phyloP scores from a whole-genome alignment of 1,284 basidiomycete species.

The Rhodotorula sp. region DNA sequence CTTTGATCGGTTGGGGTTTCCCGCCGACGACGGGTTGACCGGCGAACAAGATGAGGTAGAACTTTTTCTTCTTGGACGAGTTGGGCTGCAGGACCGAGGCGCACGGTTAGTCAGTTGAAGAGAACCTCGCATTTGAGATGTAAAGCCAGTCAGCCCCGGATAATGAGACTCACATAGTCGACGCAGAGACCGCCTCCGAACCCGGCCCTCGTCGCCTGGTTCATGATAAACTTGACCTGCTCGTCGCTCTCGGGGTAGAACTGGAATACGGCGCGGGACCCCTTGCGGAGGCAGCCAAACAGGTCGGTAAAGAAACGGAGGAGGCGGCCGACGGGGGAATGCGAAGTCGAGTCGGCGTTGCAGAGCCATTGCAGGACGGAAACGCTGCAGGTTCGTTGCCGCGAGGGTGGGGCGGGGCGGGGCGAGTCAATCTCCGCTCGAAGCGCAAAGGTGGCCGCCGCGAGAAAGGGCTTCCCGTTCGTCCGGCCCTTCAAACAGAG shows the following conservation, averaged over 20 bases:
- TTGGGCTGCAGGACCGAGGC: constrained; percentile 59
- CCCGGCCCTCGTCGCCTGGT: constrained; percentile 87
- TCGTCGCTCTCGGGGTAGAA: constrained; percentile 96
- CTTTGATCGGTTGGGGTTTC: constrained; percentile 34
- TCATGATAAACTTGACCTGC: constrained; percentile 92
- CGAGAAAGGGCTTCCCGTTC: not conserved
- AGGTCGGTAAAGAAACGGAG: constrained; percentile 95
- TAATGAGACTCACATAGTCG: constrained; percentile 61
- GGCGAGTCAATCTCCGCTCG: not conserved
- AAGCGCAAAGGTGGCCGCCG: no score
- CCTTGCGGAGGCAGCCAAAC: constrained; percentile 85
- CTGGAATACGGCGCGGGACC: constrained; percentile 89
- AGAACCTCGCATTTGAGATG: not conserved
- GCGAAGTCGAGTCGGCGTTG: constrained; percentile 91
- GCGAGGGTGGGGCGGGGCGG: not conserved
- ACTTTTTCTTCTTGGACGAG: constrained; percentile 80
- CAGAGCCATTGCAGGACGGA: constrained; percentile 98
- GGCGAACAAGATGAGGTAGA: constrained; percentile 85
- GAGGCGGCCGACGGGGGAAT: constrained; percentile 88
- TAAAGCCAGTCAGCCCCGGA: not conserved
- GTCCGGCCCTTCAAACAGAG: not conserved
- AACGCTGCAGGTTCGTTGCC: constrained; percentile 60
- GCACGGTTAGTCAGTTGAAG: not conserved
- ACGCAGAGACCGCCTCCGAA: constrained; percentile 97
- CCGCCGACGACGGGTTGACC: constrained; percentile 52